Evolutionary conservation across 768 basidiomycete genomes (phyloP).

Genomic region (Auricularia sp.): DNA sequence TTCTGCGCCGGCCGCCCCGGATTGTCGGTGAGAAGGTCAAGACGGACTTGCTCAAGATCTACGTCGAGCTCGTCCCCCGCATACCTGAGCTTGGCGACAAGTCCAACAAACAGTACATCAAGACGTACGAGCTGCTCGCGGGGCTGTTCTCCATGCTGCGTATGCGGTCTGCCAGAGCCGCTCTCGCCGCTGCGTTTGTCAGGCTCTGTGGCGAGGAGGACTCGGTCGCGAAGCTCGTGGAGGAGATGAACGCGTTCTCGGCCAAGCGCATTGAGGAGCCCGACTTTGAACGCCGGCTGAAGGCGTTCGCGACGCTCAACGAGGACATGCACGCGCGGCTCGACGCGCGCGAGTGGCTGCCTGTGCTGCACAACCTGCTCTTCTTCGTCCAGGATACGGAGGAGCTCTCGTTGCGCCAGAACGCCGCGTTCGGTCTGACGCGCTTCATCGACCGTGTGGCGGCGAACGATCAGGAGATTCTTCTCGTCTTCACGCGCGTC

Average conservation of each 20-base stretch:
- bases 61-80: constrained; percentile 55
- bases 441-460: constrained; percentile 63
- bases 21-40: constrained; percentile 80
- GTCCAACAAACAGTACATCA: constrained; percentile 32
- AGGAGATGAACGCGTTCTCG: constrained; percentile 78
- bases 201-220: constrained; percentile 25
- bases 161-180: constrained; percentile 57
- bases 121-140: constrained; percentile 58
- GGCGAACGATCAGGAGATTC: constrained; percentile 22
- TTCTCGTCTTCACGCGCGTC: constrained; percentile 45
- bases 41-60: constrained; percentile 64
- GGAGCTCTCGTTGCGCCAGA: constrained; percentile 78
- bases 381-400: constrained; percentile 81
- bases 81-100: constrained; percentile 49
- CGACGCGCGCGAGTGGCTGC: constrained; percentile 56
- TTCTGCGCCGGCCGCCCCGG: constrained; percentile 68
- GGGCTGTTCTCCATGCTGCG: constrained; percentile 69
- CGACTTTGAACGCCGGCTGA: constrained; percentile 78
- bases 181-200: constrained; percentile 57
- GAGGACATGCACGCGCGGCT: constrained; percentile 46
- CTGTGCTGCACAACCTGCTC: constrained; percentile 73
- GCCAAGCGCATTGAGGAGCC: constrained; percentile 76
- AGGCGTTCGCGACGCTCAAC: constrained; percentile 66
- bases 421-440: constrained; percentile 63
- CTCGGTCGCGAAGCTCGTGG: constrained; percentile 43